Evolutionary conservation across 257 asterid genomes (phyloP), one percentile per base, ranked within the genome.

Genomic region (Ilex asprella): DNA sequence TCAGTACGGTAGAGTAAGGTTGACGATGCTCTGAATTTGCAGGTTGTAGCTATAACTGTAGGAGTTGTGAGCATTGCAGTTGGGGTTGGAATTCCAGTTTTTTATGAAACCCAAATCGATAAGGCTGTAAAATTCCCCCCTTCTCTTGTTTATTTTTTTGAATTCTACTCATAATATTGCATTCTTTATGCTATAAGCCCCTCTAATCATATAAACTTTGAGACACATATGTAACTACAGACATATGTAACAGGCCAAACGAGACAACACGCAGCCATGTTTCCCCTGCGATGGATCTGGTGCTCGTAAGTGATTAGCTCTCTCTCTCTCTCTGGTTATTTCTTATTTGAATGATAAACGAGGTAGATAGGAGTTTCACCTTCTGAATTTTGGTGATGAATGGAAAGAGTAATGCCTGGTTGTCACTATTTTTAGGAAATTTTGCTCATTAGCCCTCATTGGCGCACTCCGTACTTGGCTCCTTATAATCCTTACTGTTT

Each of bases 81-180:
- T 73, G 99, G 99, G 69, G 79, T 92, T 77, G 99, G 97, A 39
- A 72, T 92, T 80, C 99, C 97, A 30, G 86, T 86, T 63, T 92
- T 89, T 77, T 92, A 92, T 67, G 97, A 92, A 66, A 70, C 72
- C 52, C 99, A 86, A 74, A 92, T 89, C 70, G 91, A 92, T 70
- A 89, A 51, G 76, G 94, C 97, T 49, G 97, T 92, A 67, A 73
- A 87, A 55, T 62, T 58, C 60, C 7, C 4, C 44, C 13, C 41
- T 35, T 35, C 7, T 35, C 8, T 35, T 3, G 8, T 35, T 4
- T 35, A 35, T 35, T 35, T 0, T 35, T 35, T 35, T 35, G 8
- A 35, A 3, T 35, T 35, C 41, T 8, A 35, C 5, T 35, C 41
- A 35, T 35, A 35, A 4, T 8, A 35, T 35, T 3, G 5, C 8